Percentiles rank a stretch among this genome's conserved stretches.
Evolutionary conservation across 805 yeast genomes (phyloP).

Genomic region (Pichia thaimueangensis): DNA sequence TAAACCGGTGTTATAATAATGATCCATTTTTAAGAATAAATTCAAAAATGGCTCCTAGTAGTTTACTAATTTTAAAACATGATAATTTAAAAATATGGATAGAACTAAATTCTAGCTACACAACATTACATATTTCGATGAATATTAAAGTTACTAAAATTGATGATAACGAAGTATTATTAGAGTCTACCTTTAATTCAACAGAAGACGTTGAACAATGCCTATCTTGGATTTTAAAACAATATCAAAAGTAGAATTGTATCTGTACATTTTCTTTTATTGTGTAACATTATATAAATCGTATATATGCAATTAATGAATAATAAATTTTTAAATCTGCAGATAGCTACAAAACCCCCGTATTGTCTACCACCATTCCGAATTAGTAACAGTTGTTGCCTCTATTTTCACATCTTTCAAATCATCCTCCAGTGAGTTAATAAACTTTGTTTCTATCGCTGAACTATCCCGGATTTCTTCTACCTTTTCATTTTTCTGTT

Average conservation of each 20-base stretch:
- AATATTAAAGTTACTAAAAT: conserved; percentile 12
- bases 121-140: conserved; percentile 14
- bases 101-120: conserved; percentile 12
- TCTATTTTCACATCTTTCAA: conserved; percentile 9
- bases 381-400: conserved; percentile 4
- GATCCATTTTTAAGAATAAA: conserved; percentile 21
- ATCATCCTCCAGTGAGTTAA: no score
- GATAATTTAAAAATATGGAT: conserved; percentile 11
- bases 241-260: not conserved
- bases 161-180: conserved; percentile 31
- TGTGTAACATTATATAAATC: no score
- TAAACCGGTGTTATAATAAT: conserved; percentile 2
- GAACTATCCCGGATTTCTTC: not conserved
- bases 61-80: conserved; percentile 12
- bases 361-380: conserved; percentile 6
- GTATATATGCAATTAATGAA: no score
- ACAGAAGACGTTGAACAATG: conserved; percentile 49
- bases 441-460: no score
- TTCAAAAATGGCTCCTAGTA: conserved; percentile 20
- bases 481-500: not conserved
- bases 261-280: no score
- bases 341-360: not conserved
- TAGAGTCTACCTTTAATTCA: conserved; percentile 45
- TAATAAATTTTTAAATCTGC: no score
- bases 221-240: conserved; percentile 37